phyloP scores from a whole-genome alignment of 1,139 yeast species.

The Geotrichum siamense region DNA sequence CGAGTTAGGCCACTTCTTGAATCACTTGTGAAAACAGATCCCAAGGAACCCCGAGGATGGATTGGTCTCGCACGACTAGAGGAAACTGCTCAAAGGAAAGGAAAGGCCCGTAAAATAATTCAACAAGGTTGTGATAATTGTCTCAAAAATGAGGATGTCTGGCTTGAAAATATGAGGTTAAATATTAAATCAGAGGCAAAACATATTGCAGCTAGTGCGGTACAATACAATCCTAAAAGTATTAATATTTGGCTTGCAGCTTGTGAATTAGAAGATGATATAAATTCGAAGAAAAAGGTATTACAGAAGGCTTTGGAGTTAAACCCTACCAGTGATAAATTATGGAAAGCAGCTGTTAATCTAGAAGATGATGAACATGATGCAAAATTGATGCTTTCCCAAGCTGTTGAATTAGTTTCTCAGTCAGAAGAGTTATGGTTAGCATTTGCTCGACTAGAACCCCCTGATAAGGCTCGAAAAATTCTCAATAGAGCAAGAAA shows the following conservation, averaged over 20 bases:
- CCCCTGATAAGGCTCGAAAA: conserved; percentile 45
- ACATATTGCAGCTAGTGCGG: conserved; percentile 58
- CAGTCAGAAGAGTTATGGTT: conserved; percentile 60
- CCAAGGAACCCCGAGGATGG: conserved; percentile 74
- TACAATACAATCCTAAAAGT: conserved; percentile 50
- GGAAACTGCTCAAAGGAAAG: conserved; percentile 51
- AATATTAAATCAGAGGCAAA: conserved; percentile 47
- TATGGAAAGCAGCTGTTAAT: conserved; percentile 54
- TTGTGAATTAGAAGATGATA: conserved; percentile 53
- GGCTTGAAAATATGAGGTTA: conserved; percentile 77
- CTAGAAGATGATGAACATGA: conserved; percentile 43
- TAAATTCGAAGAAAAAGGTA: conserved; percentile 45
- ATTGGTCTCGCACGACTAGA: conserved; percentile 81
- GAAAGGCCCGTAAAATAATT: conserved; percentile 54
- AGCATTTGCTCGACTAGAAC: conserved; percentile 41
- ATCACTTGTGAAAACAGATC: conserved; percentile 66
- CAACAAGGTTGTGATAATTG: conserved; percentile 66
- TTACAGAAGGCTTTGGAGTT: conserved; percentile 68
- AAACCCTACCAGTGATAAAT: conserved; percentile 53
- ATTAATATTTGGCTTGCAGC: conserved; percentile 69
- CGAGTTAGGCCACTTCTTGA: conserved; percentile 55
- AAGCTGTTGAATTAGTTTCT: conserved; percentile 70
- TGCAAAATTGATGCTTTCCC: conserved; percentile 48
- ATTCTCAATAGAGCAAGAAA: conserved; percentile 52
- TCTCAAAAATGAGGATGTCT: conserved; percentile 62